Evolutionary conservation across 2,329 filamentous ascomycete species (phyloP).

Genomic region (Scorias spongiosa): DNA sequence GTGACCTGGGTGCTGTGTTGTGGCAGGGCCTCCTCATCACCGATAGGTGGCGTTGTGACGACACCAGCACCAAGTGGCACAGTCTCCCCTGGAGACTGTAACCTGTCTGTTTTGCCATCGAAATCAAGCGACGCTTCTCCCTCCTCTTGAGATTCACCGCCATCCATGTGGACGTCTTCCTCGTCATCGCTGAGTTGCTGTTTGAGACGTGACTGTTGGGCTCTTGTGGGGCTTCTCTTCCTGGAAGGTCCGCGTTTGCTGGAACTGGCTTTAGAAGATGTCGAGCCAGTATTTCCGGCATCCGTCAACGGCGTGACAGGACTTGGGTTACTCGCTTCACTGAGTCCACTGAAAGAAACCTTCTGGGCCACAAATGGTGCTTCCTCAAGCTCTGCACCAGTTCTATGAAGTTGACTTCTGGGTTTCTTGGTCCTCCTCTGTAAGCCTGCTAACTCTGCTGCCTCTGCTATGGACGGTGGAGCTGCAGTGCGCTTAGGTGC

Average conservation of each 20-base stretch:
- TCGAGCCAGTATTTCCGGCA: conserved; percentile 5
- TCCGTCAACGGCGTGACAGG: conserved; percentile 22
- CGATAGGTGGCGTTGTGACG: conserved; percentile 59
- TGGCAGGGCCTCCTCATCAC: conserved; percentile 50
- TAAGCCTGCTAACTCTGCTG: conserved; percentile 33
- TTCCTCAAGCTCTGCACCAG: conserved; percentile 14
- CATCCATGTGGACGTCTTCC: conserved; percentile 15
- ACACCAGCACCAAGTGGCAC: conserved; percentile 35
- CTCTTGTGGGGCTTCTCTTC: conserved; percentile 6
- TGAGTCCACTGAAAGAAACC: conserved; percentile 8
- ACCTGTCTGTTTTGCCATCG: not conserved
- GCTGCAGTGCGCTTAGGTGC: conserved; percentile 32
- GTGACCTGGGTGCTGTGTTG: conserved; percentile 1
- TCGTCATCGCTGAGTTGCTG: conserved; percentile 14
- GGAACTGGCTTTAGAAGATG: conserved; percentile 6
- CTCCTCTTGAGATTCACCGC: conserved; percentile 13
- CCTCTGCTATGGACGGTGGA: conserved; percentile 39
- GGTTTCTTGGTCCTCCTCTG: conserved; percentile 37
- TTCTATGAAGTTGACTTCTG: conserved; percentile 20
- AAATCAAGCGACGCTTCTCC: conserved; percentile 6
- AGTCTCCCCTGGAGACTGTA: conserved; percentile 22
- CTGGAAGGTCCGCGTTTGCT: conserved; percentile 8
- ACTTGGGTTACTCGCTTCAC: conserved; percentile 6
- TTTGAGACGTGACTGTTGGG: conserved; percentile 14
- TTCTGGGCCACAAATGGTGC: conserved; percentile 14